These are phyloP conservation scores for Vigna nakashimae DNA, from an alignment of 306 rosid genomes.

Conservation along the genomic window DNA sequence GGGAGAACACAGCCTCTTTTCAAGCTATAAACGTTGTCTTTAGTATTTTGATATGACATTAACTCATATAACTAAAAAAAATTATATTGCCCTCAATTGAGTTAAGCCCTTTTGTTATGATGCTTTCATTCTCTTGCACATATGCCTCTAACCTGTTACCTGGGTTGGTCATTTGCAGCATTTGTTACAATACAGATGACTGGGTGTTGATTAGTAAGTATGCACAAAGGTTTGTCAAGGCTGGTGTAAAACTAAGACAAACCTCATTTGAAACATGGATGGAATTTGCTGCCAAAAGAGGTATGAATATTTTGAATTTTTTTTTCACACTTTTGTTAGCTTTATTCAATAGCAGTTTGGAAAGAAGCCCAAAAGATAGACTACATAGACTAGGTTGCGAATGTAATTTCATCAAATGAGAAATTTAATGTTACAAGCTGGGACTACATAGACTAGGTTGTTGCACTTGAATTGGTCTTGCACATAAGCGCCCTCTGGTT, in stretches of 20 bases:
- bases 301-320: slow-evolving; percentile 41
- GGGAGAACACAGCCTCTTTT: slow-evolving; percentile 13
- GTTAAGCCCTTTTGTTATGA: slow-evolving; percentile 15
- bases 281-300: slow-evolving; percentile 81
- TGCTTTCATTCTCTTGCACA: slow-evolving; percentile 22
- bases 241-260: slow-evolving; percentile 80
- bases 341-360: slow-evolving; percentile 19
- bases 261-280: slow-evolving; percentile 77
- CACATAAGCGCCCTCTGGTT: not conserved
- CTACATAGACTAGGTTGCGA: not conserved
- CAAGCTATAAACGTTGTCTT: not conserved
- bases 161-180: slow-evolving; percentile 66
- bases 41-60: not conserved
- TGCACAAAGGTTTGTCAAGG: slow-evolving; percentile 69
- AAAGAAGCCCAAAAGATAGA: slow-evolving; percentile 21
- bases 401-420: slow-evolving; percentile 3
- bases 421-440: not conserved
- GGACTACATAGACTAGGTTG: not conserved
- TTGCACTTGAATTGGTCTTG: slow-evolving; percentile 7
- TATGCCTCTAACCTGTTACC: slow-evolving; percentile 40
- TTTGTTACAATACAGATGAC: slow-evolving; percentile 71
- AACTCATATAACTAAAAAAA: not conserved
- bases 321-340: slow-evolving; percentile 27
- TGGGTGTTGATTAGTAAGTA: slow-evolving; percentile 82
- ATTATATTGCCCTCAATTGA: slow-evolving; percentile 14